These are phyloP conservation scores for Chrysopogon serrulatus DNA, from an alignment of 176 grass and related monocot genomes.

Conservation along the genomic window DNA sequence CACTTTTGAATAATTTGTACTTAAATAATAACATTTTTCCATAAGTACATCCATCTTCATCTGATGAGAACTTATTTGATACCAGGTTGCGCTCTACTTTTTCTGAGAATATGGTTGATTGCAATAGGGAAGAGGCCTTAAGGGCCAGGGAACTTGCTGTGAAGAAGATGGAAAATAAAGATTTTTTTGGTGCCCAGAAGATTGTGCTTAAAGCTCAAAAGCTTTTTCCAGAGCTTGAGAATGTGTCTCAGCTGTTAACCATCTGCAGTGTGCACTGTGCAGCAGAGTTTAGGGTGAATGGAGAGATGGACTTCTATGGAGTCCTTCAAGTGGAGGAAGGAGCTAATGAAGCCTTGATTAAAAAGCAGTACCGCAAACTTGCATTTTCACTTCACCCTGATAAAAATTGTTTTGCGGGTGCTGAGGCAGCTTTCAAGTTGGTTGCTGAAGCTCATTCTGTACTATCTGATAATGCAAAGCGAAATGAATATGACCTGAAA, in stretches of 20 bases:
- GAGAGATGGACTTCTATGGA: conserved; percentile 55
- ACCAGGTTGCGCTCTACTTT: conserved; percentile 13
- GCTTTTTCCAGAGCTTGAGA: conserved; percentile 79
- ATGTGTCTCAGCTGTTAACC: conserved; percentile 60
- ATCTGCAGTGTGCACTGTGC: conserved; percentile 84
- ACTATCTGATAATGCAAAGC: conserved; percentile 58
- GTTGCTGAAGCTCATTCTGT: conserved; percentile 67
- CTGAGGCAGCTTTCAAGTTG: conserved; percentile 93
- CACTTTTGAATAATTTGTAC: neutral
- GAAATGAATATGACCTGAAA: conserved; percentile 63
- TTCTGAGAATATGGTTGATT: conserved; percentile 37
- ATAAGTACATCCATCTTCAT: neutral
- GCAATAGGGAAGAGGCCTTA: conserved; percentile 83
- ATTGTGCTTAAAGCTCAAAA: conserved; percentile 69
- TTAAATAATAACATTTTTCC: neutral
- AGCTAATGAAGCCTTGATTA: conserved; percentile 58
- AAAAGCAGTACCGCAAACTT: conserved; percentile 83
- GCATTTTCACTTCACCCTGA: conserved; percentile 90
- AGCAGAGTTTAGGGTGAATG: conserved; percentile 49
- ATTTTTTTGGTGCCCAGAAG: conserved; percentile 73
- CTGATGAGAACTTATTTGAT: conserved; percentile 20
- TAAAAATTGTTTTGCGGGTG: conserved; percentile 80
- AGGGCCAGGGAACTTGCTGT: conserved; percentile 71
- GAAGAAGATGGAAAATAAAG: conserved; percentile 55
- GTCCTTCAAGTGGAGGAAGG: conserved; percentile 71